phyloP scores from a whole-genome alignment of 2,329 filamentous ascomycete genomes.

The Fusarium nurragi region DNA sequence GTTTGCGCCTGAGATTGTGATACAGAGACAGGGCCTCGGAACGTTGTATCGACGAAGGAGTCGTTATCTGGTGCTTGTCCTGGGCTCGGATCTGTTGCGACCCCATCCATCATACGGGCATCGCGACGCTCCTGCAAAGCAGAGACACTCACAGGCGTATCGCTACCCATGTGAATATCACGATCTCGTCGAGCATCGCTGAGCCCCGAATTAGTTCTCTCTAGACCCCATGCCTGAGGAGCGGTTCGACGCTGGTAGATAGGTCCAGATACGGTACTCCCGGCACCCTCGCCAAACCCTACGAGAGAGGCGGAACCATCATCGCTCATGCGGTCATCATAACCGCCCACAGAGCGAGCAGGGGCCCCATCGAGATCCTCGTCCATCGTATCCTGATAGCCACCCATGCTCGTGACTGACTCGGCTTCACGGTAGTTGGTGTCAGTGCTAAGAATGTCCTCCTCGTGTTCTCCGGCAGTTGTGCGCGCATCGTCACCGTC shows the following conservation, averaged over 20 bases:
- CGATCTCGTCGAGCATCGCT: conserved; percentile 57
- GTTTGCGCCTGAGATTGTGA: conserved; percentile 41
- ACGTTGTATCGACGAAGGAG: conserved; percentile 71
- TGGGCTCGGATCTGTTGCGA: conserved; percentile 65
- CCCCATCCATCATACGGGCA: conserved; percentile 73
- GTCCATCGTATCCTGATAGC: conserved; percentile 60
- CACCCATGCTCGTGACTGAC: conserved; percentile 65
- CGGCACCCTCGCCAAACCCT: conserved; percentile 91
- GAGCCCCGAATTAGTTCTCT: conserved; percentile 62
- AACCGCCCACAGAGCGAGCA: conserved; percentile 60
- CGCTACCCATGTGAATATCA: conserved; percentile 47
- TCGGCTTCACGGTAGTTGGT: conserved; percentile 67
- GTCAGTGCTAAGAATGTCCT: conserved; percentile 77
- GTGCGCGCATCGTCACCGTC: conserved; percentile 63
- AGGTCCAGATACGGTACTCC: conserved; percentile 83
- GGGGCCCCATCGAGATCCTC: conserved; percentile 60
- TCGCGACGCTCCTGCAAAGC: conserved; percentile 64
- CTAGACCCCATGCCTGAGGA: conserved; percentile 57
- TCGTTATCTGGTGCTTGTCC: conserved; percentile 62
- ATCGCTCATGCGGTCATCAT: conserved; percentile 82
- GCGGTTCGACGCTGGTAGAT: conserved; percentile 67
- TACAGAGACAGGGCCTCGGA: conserved; percentile 63
- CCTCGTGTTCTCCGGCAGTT: conserved; percentile 65
- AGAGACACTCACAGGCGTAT: conserved; percentile 58
- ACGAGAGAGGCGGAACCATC: conserved; percentile 86